Evolutionary conservation across 805 yeast genomes (phyloP).

Genomic region (Cyberlindnera nakhonratchasimensis): DNA sequence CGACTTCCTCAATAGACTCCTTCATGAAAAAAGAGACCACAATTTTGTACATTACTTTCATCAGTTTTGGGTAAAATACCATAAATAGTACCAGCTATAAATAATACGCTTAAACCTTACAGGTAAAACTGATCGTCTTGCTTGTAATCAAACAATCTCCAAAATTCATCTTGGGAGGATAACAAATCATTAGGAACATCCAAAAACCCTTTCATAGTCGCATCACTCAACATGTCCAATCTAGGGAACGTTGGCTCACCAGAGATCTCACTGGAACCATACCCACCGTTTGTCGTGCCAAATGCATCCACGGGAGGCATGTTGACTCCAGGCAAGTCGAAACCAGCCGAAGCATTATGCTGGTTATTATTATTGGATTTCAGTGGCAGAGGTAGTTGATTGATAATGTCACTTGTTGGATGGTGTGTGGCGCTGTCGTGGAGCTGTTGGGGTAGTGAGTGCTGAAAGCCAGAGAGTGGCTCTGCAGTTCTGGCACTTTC

Average conservation of each 20-base stretch:
- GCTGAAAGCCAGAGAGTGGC: conserved; percentile 2
- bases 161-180: conserved; percentile 22
- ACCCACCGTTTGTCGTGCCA: background rate
- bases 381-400: background rate
- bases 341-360: no score
- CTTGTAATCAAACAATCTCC: conserved; percentile 27
- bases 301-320: background rate
- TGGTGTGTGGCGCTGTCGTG: background rate
- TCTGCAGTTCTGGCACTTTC: background rate
- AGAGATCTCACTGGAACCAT: background rate
- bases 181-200: conserved; percentile 18
- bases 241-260: conserved; percentile 7
- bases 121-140: conserved; percentile 27
- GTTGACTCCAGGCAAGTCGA: background rate
- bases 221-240: conserved; percentile 25
- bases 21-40: no score
- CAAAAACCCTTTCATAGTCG: conserved; percentile 24
- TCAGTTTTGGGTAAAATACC: no score
- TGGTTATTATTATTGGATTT: background rate
- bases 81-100: background rate
- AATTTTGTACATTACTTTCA: no score
- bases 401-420: background rate
- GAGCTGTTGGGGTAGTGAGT: conserved; percentile 1
- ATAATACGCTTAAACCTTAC: conserved; percentile 6
- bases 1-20: no score